Evolutionary conservation across 108 stramenopile species (phyloP), one percentile per base, ranked within the genome.

Genomic region (Cylindrotheca fusiformis): DNA sequence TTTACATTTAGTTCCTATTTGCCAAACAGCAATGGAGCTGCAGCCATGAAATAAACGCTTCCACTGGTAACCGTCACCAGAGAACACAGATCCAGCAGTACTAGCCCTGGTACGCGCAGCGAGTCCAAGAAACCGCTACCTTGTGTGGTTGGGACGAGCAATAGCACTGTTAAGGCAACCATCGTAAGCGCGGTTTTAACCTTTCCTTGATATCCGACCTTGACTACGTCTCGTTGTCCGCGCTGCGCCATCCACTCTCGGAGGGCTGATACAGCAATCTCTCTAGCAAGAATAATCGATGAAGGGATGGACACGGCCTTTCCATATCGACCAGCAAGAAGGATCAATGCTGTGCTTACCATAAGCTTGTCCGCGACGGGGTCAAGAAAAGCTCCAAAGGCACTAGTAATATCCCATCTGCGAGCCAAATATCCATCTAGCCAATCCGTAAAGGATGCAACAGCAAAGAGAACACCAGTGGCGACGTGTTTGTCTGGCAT

Each of bases 311-410:
- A 83, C 52, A 93, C 76, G 21, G 65, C 64, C 18, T 73, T 65
- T 0, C 87, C 89, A 45, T 88, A 88, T 18, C 87, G 72, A 30
- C 91, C 93, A 21, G 93, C 57, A 19, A 97, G 63, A 3, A 96
- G 65, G 52, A 97, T 90, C 14, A 97, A 51, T 3, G 93, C 85
- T 44, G 94, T 95, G 17, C 84, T 76, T 1, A 98, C 97, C 93
- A 96, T 93, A 20, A 98, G 77, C 74, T 98, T 98, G 70, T 98
- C 97, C 0, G 96, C 96, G 6, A 98, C 97, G 21, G 97, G 97
- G 74, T 98, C 97, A 52, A 98, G 67, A 74, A 98, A 98, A 19
- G 96, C 95, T 4, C 97, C 97, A 72, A 97, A 71, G 5, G 84
- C 65, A 31, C 79, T 83, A 24, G 78, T 71, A 26, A 88, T 66